Evolutionary conservation across 2,329 filamentous ascomycete genomes (phyloP), one percentile per base, ranked within the genome.

Genomic region (Pseudogymnoascus sp.): DNA sequence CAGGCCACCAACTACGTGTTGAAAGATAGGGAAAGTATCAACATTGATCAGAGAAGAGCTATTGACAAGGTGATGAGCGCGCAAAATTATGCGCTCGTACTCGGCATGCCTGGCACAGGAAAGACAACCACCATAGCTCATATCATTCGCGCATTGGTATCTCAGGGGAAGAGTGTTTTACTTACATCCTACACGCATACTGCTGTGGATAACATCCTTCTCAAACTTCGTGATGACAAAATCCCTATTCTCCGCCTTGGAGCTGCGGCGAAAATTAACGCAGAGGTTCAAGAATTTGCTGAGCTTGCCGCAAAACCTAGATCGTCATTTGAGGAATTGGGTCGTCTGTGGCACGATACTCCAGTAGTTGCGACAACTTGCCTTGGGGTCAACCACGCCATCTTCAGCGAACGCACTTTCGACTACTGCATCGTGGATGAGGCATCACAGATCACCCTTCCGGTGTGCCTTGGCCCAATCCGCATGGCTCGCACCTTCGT

Each of bases 391-490:
- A 93, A 89, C 69, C 95, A 99, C 73, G 83, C 88, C 2, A 79
- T 99, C 7, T 97, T 99, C 77, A 88, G 85, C 63, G 89, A 93
- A 71, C 88, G 95, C 3, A 86, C 88, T 0, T 99, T 99, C 69
- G 95, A 99, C 76, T 97, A 97, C 73, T 99, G 95, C 72, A 97
- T 99, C 66, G 93, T 99, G 3, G 95, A 99, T 68, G 95, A 99
- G 76, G 95, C 95, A 0, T 97, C 93, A 1, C 95, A 99, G 71
- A 97, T 99, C 72, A 99, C 95, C 0, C 79, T 99, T 18, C 95
- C 95, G 0, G 93, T 97, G 18, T 97, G 95, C 68, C 80, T 97
- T 0, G 95, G 95, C 0, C 95, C 95, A 0, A 96, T 99, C 68
- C 87, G 95, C 9, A 90, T 97, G 85, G 92, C 95, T 4, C 86